Evolutionary conservation across 2,329 filamentous ascomycete species (phyloP).

Genomic region (Penicillium sp.): DNA sequence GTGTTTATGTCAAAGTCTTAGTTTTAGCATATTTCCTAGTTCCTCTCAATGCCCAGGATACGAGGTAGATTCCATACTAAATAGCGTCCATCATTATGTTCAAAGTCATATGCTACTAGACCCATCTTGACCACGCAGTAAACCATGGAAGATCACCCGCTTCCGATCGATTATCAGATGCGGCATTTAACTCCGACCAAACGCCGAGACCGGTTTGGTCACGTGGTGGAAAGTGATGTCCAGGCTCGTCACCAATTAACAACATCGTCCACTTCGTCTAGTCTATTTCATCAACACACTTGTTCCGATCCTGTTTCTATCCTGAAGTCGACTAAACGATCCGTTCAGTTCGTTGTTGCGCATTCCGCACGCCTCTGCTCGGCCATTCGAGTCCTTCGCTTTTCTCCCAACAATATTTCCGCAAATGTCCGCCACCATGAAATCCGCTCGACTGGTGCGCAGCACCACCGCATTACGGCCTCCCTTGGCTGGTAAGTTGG

Average conservation of each 20-base stretch:
- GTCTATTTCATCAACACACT: background rate
- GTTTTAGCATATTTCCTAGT: background rate
- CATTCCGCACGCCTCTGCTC: constrained; percentile 17
- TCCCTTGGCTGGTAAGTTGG: constrained; percentile 26
- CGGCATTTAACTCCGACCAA: constrained; percentile 16
- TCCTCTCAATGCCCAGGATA: background rate
- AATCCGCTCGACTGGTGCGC: constrained; percentile 37
- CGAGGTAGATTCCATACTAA: background rate
- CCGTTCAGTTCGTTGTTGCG: constrained; percentile 13
- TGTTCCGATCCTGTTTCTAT: constrained; percentile 2
- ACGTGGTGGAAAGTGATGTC: constrained; percentile 21
- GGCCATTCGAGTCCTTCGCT: constrained; percentile 20
- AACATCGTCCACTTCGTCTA: constrained; percentile 13
- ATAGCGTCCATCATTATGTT: background rate
- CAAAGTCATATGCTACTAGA: background rate
- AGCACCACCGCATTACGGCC: constrained; percentile 31
- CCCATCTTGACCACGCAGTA: background rate
- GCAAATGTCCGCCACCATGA: constrained; percentile 38
- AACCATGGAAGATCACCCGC: background rate
- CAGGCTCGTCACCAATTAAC: constrained; percentile 8
- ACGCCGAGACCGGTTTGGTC: constrained; percentile 18
- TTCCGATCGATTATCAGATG: background rate
- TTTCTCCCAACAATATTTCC: constrained; percentile 25
- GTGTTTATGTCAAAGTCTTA: background rate
- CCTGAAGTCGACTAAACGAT: constrained; percentile 1